Base-by-base conservation (phyloP, 1,139 yeast genomes). In the Kluyveromyces marxianus region DNA sequence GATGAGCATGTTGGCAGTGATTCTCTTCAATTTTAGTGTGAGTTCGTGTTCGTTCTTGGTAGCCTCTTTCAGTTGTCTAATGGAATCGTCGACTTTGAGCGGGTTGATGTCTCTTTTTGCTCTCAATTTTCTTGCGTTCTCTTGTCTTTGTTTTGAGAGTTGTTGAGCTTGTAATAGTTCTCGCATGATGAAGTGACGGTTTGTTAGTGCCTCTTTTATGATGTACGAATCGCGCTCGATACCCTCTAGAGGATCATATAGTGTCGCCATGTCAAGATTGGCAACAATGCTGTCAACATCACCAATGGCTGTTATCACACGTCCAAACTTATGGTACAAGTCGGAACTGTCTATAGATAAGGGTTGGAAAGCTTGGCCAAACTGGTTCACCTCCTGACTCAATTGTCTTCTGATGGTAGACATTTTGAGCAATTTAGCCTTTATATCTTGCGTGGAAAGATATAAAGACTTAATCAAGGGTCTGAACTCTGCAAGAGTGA, bases 141-240 rank as follows among this genome's bases (percentile, higher is more conserved):
- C 76, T 56, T 87, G 95, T 58, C 80, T 85, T 28, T 78, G 66
- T 55, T 76, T 78, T 2, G 96, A 79, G 50, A 74, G 78, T 4
- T 80, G 77, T 59, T 90, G 95, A 1, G 97, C 94, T 57, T 79
- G 85, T 27, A 78, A 61, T 44, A 88, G 70, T 54, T 94, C 98
- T 47, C 97, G 74, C 96, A 92, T 92, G 41, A 92, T 69, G 47
- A 92, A 71, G 65, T 94, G 96, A 48, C 98, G 75, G 65, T 90
- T 90, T 0, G 98, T 94, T 48, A 92, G 70, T 0, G 96, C 85
- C 65, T 92, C 98, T 64, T 92, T 94, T 45, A 90, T 85, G 50
- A 84, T 83, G 63, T 84, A 92, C 27, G 92, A 82, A 56, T 90
- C 97, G 49, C 78, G 76, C 4, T 80, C 69, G 34, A 88, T 68